Evolutionary conservation across 179 eudicot species (phyloP).

Genomic region (Patellifolia procumbens): DNA sequence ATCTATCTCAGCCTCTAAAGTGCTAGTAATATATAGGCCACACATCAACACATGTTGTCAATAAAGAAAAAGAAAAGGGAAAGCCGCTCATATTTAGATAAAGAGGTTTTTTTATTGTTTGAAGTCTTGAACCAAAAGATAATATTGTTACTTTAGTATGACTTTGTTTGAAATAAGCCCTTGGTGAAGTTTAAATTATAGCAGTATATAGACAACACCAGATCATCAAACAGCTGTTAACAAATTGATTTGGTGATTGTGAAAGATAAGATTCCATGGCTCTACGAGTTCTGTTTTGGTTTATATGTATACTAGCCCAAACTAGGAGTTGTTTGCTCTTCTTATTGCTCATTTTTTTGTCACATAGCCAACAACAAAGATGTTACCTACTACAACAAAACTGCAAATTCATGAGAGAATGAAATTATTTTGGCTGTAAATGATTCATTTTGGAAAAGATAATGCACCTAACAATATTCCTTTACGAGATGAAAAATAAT

Average conservation of each 20-base stretch:
- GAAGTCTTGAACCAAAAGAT: neutral
- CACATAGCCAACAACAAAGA: neutral
- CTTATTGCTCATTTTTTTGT: slow-evolving; percentile 12
- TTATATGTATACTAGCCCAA: slow-evolving; percentile 2
- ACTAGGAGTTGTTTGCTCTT: neutral
- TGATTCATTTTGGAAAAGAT: neutral
- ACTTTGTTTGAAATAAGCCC: neutral
- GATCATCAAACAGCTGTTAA: slow-evolving; percentile 15
- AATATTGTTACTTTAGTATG: neutral
- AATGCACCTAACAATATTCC: neutral
- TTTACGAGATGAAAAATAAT: neutral
- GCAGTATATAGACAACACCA: neutral
- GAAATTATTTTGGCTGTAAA: neutral
- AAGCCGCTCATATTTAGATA: neutral
- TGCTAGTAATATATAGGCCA: no score
- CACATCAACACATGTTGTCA: no score
- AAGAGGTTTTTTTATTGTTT: neutral
- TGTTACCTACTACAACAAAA: neutral
- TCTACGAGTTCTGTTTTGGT: neutral
- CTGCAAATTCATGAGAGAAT: neutral
- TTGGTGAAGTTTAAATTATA: neutral
- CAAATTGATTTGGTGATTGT: slow-evolving; percentile 5
- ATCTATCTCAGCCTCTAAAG: neutral
- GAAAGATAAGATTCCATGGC: slow-evolving; percentile 19
- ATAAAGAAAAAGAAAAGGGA: no score